Evolutionary conservation across 208 protist species (phyloP).

Genomic region (Acanthamoeba healyi): DNA sequence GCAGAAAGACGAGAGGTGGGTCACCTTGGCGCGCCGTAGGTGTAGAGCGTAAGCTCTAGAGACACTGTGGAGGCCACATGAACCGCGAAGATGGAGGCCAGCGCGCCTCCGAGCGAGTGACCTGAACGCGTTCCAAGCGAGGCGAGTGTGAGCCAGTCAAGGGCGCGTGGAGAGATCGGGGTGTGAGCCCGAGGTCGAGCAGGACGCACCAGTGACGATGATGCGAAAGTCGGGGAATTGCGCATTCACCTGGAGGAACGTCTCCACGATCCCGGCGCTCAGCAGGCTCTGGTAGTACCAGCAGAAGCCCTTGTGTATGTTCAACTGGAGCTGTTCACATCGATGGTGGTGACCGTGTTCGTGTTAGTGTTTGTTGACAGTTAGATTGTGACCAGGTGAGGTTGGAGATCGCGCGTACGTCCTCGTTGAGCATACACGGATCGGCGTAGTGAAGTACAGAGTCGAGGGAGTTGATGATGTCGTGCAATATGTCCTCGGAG

Average conservation of each 20-base stretch:
- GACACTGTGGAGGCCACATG: neutral
- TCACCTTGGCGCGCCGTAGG: neutral
- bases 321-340: neutral
- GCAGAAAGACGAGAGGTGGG: too few species aligned
- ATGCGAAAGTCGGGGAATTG: neutral
- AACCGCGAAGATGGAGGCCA: neutral
- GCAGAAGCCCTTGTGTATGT: slow-evolving; percentile 25
- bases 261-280: neutral
- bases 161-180: too few species aligned
- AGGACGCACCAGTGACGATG: neutral
- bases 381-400: neutral
- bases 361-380: neutral
- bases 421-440: neutral
- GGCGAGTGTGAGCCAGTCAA: too few species aligned
- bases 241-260: neutral
- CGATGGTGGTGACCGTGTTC: too few species aligned
- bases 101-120: neutral
- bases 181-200: too few species aligned
- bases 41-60: neutral
- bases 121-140: neutral
- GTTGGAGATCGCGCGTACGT: neutral
- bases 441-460: neutral
- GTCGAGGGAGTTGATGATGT: neutral
- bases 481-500: neutral
- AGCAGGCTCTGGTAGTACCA: neutral